A percentile compares a stretch with the other conserved stretches of the same genome.
These are phyloP conservation scores for Decorospora gaudefroyi DNA, from an alignment of 2,329 filamentous ascomycete genomes.

Conservation along the genomic window DNA sequence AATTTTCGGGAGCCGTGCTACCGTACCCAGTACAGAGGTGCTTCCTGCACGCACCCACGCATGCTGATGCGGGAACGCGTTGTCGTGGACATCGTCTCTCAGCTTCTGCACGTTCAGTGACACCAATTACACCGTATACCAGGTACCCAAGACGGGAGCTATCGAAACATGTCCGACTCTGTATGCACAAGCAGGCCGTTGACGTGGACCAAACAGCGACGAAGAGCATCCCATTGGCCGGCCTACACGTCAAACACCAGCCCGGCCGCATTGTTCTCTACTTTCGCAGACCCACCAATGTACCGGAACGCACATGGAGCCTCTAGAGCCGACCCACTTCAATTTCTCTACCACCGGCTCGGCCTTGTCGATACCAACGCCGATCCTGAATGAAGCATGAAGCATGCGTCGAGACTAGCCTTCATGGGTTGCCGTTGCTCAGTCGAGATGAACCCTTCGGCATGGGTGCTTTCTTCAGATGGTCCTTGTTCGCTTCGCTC, in stretches of 20 bases:
- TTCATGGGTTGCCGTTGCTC: constrained; percentile 6
- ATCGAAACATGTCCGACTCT: neutral
- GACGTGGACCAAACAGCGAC: constrained; percentile 2
- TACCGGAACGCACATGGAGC: constrained; percentile 11
- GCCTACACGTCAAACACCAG: constrained; percentile 1
- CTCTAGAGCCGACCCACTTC: constrained; percentile 8
- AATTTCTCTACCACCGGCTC: constrained; percentile 3
- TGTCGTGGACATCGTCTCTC: constrained; percentile 6
- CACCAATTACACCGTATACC: constrained; percentile 6
- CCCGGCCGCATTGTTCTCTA: constrained; percentile 7
- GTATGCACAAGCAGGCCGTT: constrained; percentile 4
- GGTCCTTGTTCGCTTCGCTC: constrained; percentile 1
- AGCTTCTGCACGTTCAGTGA: constrained; percentile 9
- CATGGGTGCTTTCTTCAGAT: constrained; percentile 6
- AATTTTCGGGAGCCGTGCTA: constrained; percentile 1
- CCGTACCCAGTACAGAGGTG: constrained; percentile 2
- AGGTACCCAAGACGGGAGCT: neutral
- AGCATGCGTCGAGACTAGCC: constrained; percentile 6
- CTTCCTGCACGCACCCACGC: constrained; percentile 1
- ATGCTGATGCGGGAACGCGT: constrained; percentile 2
- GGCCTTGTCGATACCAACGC: constrained; percentile 12
- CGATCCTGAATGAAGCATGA: constrained; percentile 9
- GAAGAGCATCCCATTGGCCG: constrained; percentile 9
- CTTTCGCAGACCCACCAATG: neutral
- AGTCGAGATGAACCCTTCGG: constrained; percentile 9